These are phyloP conservation scores for Aspergillus costaricaensis DNA, from an alignment of 2,329 filamentous ascomycete genomes.

Conservation along the genomic window DNA sequence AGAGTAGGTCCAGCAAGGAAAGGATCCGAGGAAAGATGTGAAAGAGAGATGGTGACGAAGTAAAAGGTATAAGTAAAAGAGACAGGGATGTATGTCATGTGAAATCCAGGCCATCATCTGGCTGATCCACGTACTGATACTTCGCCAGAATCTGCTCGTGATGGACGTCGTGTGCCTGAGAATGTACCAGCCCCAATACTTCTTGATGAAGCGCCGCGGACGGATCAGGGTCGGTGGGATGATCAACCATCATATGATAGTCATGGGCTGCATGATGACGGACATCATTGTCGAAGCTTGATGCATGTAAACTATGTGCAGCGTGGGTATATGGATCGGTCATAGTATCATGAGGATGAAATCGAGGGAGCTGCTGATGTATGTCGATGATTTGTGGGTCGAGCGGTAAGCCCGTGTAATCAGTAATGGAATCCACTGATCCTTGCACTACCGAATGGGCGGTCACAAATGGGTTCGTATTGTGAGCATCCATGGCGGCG, in stretches of 20 bases:
- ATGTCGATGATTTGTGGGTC: constrained; percentile 64
- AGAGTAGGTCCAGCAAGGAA: no score
- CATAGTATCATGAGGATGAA: constrained; percentile 42
- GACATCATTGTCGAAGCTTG: constrained; percentile 42
- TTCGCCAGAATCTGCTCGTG: constrained; percentile 44
- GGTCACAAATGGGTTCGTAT: constrained; percentile 37
- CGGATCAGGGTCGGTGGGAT: constrained; percentile 39
- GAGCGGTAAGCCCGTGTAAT: constrained; percentile 56
- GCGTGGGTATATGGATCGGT: constrained; percentile 36
- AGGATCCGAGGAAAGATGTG: no score
- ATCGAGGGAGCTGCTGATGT: constrained; percentile 46
- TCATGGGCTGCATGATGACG: constrained; percentile 41
- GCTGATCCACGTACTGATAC: constrained; percentile 42
- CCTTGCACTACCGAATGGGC: constrained; percentile 37
- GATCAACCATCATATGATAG: constrained; percentile 47
- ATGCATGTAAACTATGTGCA: constrained; percentile 33
- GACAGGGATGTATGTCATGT: constrained; percentile 11
- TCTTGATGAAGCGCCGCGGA: constrained; percentile 38
- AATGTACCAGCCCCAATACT: constrained; percentile 42
- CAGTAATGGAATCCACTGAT: constrained; percentile 41
- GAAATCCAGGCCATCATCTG: constrained; percentile 36
- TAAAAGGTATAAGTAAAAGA: neutral
- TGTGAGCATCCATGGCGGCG: constrained; percentile 21
- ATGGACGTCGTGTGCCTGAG: constrained; percentile 42
- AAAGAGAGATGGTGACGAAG: no score